Conservation (phyloP, 2,329 filamentous ascomycete genomes). For the Cryphonectria naterciae region DNA sequence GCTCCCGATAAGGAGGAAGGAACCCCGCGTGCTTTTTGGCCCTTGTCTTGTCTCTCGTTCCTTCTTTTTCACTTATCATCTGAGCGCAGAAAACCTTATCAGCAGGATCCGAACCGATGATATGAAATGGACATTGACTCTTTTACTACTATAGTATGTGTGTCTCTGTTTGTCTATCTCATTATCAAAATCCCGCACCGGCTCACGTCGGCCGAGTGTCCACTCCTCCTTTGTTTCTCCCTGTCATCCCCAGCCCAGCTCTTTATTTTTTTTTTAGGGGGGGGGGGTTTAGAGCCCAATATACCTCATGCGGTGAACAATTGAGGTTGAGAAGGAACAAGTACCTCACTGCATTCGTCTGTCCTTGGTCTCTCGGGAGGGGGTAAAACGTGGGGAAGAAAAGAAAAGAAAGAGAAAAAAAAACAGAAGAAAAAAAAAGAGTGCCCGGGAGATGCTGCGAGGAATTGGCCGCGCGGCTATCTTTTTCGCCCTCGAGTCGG, state of each 20-base stretch:
- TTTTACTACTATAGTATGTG: not conserved
- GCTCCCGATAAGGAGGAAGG: not conserved
- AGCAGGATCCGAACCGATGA: not conserved
- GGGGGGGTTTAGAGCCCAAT: not conserved
- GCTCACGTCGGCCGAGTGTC: not conserved
- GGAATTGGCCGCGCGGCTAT: slow-evolving; percentile 12
- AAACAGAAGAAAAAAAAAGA: not conserved
- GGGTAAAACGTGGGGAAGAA: not conserved
- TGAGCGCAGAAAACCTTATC: not conserved
- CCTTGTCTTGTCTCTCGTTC: not conserved
- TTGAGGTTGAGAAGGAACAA: not conserved
- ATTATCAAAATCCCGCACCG: not conserved
- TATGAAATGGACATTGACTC: not conserved
- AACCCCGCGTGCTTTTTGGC: not conserved
- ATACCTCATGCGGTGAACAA: not conserved
- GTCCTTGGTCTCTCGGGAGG: not conserved
- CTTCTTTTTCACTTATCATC: not conserved
- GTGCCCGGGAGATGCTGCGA: slow-evolving; percentile 6
- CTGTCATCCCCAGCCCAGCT: not conserved
- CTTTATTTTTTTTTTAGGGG: not conserved
- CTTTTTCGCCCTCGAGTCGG: slow-evolving; percentile 5
- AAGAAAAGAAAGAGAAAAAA: not conserved
- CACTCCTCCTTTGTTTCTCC: not conserved
- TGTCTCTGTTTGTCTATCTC: not conserved
- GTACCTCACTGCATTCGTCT: not conserved